Conservation (phyloP, 176 grass and related monocot species). For the Otatea glauca region DNA sequence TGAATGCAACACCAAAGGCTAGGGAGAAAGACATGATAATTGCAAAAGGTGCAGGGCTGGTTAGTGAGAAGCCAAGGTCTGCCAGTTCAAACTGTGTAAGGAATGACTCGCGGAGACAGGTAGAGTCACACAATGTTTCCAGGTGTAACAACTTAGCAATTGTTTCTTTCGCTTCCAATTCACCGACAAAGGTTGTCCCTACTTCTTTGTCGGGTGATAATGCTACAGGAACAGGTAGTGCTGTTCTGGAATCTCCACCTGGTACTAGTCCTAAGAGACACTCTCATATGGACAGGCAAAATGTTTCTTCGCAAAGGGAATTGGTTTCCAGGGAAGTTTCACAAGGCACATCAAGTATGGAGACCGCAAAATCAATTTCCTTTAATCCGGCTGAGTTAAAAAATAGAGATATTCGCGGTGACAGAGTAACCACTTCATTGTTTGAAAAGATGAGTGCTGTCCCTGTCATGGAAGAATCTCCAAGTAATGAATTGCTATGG, state of each 20-base stretch:
- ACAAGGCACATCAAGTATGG: conserved; percentile 24
- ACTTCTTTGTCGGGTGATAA: conserved; percentile 24
- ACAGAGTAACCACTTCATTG: neutral
- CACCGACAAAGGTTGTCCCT: conserved; percentile 43
- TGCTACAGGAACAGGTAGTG: conserved; percentile 33
- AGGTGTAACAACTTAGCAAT: conserved; percentile 42
- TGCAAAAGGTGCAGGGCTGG: conserved; percentile 51
- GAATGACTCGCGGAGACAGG: conserved; percentile 34
- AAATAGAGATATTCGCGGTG: conserved; percentile 16
- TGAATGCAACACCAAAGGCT: conserved; percentile 29
- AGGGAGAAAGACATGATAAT: conserved; percentile 55
- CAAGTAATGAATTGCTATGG: conserved; percentile 17
- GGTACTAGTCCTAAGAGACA: conserved; percentile 32
- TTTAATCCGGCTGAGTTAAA: conserved; percentile 22
- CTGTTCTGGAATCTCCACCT: conserved; percentile 39
- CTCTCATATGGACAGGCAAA: conserved; percentile 21
- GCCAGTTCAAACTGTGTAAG: conserved; percentile 19
- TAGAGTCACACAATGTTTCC: conserved; percentile 16
- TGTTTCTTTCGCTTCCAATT: conserved; percentile 59
- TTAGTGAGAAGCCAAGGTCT: conserved; percentile 51
- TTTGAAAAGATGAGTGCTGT: neutral
- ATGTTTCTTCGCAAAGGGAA: conserved; percentile 13
- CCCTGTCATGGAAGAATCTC: neutral
- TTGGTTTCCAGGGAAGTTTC: conserved; percentile 17
- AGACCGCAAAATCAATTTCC: conserved; percentile 12